Percentiles rank a stretch among this genome's conserved stretches.
Conservation (phyloP, 164 flowering plant species). For the Platanus orientalis region DNA sequence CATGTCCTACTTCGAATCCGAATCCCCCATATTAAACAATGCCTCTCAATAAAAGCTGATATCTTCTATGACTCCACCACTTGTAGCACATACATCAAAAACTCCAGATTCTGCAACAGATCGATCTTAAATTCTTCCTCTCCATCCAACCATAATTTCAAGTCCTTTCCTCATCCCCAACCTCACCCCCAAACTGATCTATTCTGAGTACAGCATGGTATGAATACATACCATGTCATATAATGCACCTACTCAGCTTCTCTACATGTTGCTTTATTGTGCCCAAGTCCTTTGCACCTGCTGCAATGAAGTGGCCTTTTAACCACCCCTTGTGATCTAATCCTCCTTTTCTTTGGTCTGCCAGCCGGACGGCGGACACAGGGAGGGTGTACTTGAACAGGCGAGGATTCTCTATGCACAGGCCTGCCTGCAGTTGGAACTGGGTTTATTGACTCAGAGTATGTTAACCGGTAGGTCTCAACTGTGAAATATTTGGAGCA, state of each 20-base stretch:
- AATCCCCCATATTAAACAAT: no score
- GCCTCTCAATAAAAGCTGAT: no score
- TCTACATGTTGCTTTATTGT: slow-evolving; percentile 54
- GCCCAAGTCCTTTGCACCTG: slow-evolving; percentile 63
- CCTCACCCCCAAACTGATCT: no score
- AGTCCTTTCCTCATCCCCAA: no score
- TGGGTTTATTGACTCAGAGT: slow-evolving; percentile 48
- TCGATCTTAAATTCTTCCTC: no score
- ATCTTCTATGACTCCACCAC: no score
- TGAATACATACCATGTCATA: no score
- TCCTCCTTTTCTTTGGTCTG: slow-evolving; percentile 41
- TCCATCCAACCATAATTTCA: no score
- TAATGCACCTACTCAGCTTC: background rate
- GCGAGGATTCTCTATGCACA: slow-evolving; percentile 19
- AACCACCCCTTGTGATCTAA: slow-evolving; percentile 30
- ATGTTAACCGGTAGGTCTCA: slow-evolving; percentile 48
- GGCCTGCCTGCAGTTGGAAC: slow-evolving; percentile 27
- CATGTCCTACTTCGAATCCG: no score
- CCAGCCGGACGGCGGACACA: slow-evolving; percentile 61
- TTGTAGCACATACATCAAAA: no score
- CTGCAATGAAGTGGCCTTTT: slow-evolving; percentile 68
- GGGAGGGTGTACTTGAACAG: slow-evolving; percentile 54
- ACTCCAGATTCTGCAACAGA: no score
- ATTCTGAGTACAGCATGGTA: no score
- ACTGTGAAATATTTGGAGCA: slow-evolving; percentile 49